Evolutionary conservation across 371 early-diverging fungal genomes (phyloP).

Genomic region (Dinochytrium kinnereticum): DNA sequence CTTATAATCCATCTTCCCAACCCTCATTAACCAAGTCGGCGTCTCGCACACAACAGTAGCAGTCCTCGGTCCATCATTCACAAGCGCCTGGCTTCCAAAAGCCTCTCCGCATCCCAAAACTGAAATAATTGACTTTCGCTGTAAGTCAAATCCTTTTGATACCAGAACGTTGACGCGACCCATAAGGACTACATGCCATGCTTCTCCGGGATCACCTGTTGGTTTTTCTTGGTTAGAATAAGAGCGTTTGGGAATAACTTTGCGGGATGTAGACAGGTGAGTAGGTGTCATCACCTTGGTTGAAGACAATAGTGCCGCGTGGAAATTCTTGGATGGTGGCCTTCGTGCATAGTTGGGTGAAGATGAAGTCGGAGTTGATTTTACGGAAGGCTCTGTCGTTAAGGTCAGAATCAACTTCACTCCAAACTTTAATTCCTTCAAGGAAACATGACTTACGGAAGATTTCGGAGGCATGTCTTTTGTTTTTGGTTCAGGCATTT

Average conservation of each 20-base stretch:
- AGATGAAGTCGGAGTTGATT: slow-evolving; percentile 24
- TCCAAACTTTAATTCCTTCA: background rate
- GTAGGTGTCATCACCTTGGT: background rate
- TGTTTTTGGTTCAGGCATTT: too few species aligned
- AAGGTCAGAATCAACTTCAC: background rate
- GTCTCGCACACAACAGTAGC: slow-evolving; percentile 19
- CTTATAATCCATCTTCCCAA: slow-evolving; percentile 20
- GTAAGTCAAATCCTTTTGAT: slow-evolving; percentile 3
- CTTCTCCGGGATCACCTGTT: slow-evolving; percentile 23
- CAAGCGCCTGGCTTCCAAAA: slow-evolving; percentile 24
- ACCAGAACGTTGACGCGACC: slow-evolving; percentile 10
- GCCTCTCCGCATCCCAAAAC: slow-evolving; percentile 9
- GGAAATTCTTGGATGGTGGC: slow-evolving; percentile 20
- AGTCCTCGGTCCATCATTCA: slow-evolving; percentile 11
- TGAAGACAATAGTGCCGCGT: background rate
- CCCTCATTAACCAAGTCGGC: slow-evolving; percentile 2
- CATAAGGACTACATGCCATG: slow-evolving; percentile 25
- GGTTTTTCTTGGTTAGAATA: background rate
- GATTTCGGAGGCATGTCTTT: background rate
- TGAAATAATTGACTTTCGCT: background rate
- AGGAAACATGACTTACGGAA: background rate
- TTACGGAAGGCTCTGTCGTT: slow-evolving; percentile 20
- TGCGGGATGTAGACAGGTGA: background rate
- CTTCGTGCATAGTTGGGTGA: slow-evolving; percentile 16
- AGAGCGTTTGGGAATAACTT: background rate